These are phyloP conservation scores for Prinsepia uniflora DNA, from an alignment of 306 rosid species.

Conservation along the genomic window DNA sequence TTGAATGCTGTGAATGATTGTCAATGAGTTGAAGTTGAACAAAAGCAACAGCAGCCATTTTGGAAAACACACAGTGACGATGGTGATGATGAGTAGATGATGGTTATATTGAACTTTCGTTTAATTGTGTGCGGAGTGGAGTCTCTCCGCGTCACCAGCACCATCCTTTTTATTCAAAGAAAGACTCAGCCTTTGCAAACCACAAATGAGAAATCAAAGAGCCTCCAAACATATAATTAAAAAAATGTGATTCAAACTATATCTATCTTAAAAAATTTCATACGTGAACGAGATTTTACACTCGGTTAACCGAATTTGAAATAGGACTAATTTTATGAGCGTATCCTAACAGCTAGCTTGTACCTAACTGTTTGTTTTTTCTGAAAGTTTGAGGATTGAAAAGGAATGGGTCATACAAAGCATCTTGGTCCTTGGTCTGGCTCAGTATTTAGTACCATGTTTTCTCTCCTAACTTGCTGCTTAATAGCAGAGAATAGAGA, in stretches of 20 bases:
- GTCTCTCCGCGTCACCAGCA: background rate
- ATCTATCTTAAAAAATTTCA: too few relatives aligned
- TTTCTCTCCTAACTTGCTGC: background rate
- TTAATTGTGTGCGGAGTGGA: background rate
- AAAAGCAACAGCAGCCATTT: slow-evolving; percentile 24
- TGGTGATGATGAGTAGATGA: background rate
- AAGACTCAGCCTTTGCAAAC: background rate
- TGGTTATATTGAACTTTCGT: background rate
- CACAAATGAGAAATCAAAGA: background rate
- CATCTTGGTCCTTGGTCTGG: too few relatives aligned
- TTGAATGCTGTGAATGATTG: slow-evolving; percentile 13
- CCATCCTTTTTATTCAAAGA: slow-evolving; percentile 1
- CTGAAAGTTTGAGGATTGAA: too few relatives aligned
- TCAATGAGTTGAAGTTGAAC: slow-evolving; percentile 20
- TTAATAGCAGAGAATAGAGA: background rate
- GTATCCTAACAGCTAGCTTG: too few relatives aligned
- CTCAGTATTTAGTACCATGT: too few relatives aligned
- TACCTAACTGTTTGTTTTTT: too few relatives aligned
- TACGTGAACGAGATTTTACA: too few relatives aligned
- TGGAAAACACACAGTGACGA: slow-evolving; percentile 8
- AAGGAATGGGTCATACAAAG: too few relatives aligned
- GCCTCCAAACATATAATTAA: background rate
- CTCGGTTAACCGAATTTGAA: too few relatives aligned
- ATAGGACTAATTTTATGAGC: too few relatives aligned
- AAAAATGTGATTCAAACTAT: background rate